Percentiles rank a stretch among this genome's conserved stretches.
phyloP scores from a whole-genome alignment of 352 stramenopile genomes.

The Aphanomyces cochlioides region DNA sequence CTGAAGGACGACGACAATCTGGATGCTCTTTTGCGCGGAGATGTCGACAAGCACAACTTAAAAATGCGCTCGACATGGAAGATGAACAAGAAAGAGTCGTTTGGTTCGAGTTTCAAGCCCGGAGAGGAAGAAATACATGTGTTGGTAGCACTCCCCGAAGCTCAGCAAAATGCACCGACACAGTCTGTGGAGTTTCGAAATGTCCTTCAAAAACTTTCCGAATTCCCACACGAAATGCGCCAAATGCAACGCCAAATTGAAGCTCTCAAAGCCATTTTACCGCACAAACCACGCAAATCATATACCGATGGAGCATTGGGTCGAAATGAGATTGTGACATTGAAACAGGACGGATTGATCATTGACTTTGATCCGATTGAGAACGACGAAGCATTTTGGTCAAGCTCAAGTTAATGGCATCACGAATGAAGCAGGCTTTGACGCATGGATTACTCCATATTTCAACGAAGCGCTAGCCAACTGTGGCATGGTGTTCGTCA shows the following conservation, averaged over 20 bases:
- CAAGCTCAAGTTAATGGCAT: background rate
- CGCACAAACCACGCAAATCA: background rate
- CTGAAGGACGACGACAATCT: no score
- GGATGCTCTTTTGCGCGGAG: constrained; percentile 2
- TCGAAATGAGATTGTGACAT: background rate
- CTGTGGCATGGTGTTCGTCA: constrained; percentile 26
- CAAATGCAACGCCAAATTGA: background rate
- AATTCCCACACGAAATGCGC: no score
- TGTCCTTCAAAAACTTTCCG: no score
- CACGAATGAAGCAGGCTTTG: background rate
- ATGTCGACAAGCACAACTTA: background rate
- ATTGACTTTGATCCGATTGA: background rate
- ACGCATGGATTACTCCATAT: constrained; percentile 15
- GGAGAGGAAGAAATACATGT: constrained; percentile 5
- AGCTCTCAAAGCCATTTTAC: background rate
- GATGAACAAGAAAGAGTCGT: background rate
- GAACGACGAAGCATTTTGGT: background rate
- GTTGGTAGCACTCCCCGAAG: constrained; percentile 7
- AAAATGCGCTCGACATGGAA: constrained; percentile 3
- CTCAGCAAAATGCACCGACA: background rate
- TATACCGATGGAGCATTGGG: background rate
- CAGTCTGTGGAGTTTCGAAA: constrained; percentile 1
- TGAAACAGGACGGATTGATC: background rate
- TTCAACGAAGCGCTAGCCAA: constrained; percentile 15
- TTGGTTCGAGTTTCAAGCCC: constrained; percentile 1